A percentile compares a stretch with the other conserved stretches of the same genome.
These are phyloP conservation scores for Macadamia integrifolia DNA, from an alignment of 164 flowering plant species.

Conservation along the genomic window DNA sequence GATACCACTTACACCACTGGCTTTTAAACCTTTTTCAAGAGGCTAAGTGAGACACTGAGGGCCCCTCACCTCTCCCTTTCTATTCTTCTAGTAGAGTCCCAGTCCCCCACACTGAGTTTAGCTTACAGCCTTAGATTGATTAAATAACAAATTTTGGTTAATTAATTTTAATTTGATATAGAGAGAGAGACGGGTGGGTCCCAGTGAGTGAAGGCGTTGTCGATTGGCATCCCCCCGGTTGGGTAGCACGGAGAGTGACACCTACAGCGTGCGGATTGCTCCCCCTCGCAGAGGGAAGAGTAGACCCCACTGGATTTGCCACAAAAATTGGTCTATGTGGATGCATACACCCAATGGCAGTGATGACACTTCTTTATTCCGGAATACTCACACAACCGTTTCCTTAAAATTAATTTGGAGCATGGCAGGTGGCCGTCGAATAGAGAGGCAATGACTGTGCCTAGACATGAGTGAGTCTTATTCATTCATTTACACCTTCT, in stretches of 20 bases:
- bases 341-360: neutral
- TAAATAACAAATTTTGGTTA: no score
- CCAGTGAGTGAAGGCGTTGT: constrained; percentile 19
- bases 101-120: no score
- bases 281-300: constrained; percentile 17
- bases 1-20: no score
- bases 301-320: neutral
- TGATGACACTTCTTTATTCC: neutral
- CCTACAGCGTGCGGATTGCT: constrained; percentile 29
- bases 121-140: no score
- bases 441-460: constrained; percentile 28
- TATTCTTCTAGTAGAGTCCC: no score
- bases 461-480: constrained; percentile 9
- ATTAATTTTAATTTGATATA: no score
- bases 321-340: no score
- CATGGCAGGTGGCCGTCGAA: neutral
- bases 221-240: constrained; percentile 45
- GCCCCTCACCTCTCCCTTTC: no score
- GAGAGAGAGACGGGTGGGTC: neutral
- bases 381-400: neutral
- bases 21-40: no score
- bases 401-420: neutral
- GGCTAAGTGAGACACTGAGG: no score
- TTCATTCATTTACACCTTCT: neutral
- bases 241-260: constrained; percentile 39